Percentiles rank a stretch among this genome's conserved stretches.
These are phyloP conservation scores for Achaetomium macrosporum DNA, from an alignment of 2,329 filamentous ascomycete species.

Conservation along the genomic window DNA sequence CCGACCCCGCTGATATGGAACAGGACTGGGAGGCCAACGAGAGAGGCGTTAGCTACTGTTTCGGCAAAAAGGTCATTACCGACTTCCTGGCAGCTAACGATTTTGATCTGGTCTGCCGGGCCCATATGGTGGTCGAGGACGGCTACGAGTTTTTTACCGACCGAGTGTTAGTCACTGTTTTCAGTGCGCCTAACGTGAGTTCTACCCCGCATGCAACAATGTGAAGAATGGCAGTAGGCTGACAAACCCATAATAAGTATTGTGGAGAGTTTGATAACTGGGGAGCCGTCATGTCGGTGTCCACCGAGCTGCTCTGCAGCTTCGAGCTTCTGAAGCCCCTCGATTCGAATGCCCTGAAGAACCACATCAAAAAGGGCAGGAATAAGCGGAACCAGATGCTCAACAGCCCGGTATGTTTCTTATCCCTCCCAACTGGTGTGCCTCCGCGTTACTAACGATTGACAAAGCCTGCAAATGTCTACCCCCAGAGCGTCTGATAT, in stretches of 20 bases:
- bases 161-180: slow-evolving; percentile 89
- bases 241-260: slow-evolving; percentile 55
- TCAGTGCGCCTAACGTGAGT: slow-evolving; percentile 93
- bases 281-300: slow-evolving; percentile 98
- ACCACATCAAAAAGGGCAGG: slow-evolving; percentile 95
- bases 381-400: slow-evolving; percentile 93
- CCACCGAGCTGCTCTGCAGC: slow-evolving; percentile 85
- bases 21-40: slow-evolving; percentile 98
- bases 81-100: slow-evolving; percentile 93
- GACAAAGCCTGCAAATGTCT: slow-evolving; percentile 47
- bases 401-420: slow-evolving; percentile 82
- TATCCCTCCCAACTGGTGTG: neutral
- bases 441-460: slow-evolving; percentile 1
- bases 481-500: slow-evolving; percentile 49
- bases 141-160: slow-evolving; percentile 99
- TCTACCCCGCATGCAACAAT: neutral
- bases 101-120: slow-evolving; percentile 93
- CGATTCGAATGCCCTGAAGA: slow-evolving; percentile 93
- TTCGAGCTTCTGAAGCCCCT: slow-evolving; percentile 96
- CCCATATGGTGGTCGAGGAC: slow-evolving; percentile 99
- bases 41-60: slow-evolving; percentile 94
- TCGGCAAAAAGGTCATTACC: slow-evolving; percentile 96
- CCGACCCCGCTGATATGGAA: slow-evolving; percentile 96
- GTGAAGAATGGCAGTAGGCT: slow-evolving; percentile 1
- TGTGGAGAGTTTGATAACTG: slow-evolving; percentile 99